Conservation (phyloP, 495 filamentous ascomycete genomes). For the Diplogelasinospora grovesii region DNA sequence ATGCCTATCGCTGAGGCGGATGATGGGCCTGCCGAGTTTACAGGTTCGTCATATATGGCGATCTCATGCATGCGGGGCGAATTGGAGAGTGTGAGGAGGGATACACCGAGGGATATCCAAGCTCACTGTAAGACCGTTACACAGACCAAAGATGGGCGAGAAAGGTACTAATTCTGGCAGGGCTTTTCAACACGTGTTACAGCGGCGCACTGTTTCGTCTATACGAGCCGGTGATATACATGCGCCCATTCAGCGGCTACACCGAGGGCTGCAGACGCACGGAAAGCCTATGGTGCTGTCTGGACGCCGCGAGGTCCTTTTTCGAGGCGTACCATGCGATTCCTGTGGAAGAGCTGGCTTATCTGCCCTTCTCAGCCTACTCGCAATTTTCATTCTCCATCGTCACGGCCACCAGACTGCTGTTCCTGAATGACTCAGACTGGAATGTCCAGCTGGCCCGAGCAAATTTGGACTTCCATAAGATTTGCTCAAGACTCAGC, state of each 20-base stretch:
- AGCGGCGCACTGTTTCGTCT: conserved; percentile 12
- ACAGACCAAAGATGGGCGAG: neutral
- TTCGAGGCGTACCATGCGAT: conserved; percentile 10
- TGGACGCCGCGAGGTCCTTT: conserved; percentile 10
- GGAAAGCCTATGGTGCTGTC: conserved; percentile 16
- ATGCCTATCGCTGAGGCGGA: conserved; percentile 14
- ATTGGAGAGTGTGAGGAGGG: conserved; percentile 6
- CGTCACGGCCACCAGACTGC: conserved; percentile 13
- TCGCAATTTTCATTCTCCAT: conserved; percentile 14
- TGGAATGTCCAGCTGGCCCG: conserved; percentile 15
- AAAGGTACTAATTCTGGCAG: conserved; percentile 1
- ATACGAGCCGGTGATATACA: conserved; percentile 19
- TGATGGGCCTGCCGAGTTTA: conserved; percentile 1
- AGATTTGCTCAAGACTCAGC: conserved; percentile 5
- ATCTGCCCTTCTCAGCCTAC: conserved; percentile 9
- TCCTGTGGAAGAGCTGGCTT: conserved; percentile 6
- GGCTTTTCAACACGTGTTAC: conserved; percentile 9
- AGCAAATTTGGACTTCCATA: conserved; percentile 11
- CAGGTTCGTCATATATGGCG: conserved; percentile 11
- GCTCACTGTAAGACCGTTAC: conserved; percentile 6
- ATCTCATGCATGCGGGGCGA: conserved; percentile 13
- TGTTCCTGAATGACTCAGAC: conserved; percentile 16
- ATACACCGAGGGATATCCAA: conserved; percentile 4
- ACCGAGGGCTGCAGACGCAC: conserved; percentile 3
- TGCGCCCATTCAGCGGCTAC: neutral